These are phyloP conservation scores for Sechiopsis laciniata DNA, from an alignment of 306 rosid genomes.

Conservation along the genomic window DNA sequence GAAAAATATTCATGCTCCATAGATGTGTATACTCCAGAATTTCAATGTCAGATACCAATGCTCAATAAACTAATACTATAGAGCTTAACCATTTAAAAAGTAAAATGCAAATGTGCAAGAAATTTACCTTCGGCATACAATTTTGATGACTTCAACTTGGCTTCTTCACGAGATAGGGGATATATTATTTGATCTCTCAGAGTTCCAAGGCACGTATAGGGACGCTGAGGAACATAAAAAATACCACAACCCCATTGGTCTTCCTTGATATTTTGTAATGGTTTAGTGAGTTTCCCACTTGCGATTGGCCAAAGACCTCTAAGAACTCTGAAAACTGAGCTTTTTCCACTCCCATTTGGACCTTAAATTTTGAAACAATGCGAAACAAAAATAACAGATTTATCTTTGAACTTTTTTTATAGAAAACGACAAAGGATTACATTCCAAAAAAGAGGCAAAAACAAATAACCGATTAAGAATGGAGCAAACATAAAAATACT, in stretches of 20 bases:
- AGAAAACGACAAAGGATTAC: no score
- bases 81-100: conserved; percentile 2
- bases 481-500: background rate
- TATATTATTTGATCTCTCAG: conserved; percentile 96
- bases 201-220: conserved; percentile 93
- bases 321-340: conserved; percentile 94
- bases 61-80: background rate
- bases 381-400: conserved; percentile 18
- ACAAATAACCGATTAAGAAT: background rate
- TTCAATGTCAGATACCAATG: background rate
- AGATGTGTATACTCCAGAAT: background rate
- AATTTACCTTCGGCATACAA: conserved; percentile 56
- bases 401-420: no score
- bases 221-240: conserved; percentile 96
- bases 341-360: conserved; percentile 98
- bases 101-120: conserved; percentile 10
- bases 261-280: conserved; percentile 45
- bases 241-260: conserved; percentile 60
- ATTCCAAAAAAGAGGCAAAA: no score
- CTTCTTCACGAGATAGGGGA: conserved; percentile 83
- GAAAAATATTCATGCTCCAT: background rate
- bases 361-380: conserved; percentile 38
- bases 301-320: conserved; percentile 91
- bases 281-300: conserved; percentile 65
- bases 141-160: conserved; percentile 53